Evolutionary conservation across 768 basidiomycete genomes (phyloP), one percentile per base, ranked within the genome.

Genomic region (Phlebiopsis gigantea): DNA sequence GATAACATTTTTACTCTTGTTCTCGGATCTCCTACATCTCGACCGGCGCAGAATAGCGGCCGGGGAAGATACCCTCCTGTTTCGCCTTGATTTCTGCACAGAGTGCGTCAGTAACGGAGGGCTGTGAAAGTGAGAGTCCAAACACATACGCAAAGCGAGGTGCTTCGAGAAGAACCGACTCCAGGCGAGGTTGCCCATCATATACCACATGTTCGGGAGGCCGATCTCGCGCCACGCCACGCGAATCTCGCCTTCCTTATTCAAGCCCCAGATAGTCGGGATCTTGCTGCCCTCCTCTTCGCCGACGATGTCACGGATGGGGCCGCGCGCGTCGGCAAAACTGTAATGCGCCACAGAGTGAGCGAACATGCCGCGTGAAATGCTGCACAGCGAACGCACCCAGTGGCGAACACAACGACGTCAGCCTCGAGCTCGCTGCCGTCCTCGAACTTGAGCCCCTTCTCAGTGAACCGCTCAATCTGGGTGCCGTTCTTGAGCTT

Each of bases 111-210:
- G 56, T 29, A 45, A 19, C 5, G n/a, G n/a, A 5, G 21, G 12
- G 31, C 2, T 9, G 31, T 2, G 5, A 28, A 8, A 50, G 19
- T 7, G 22, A 42, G 22, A 46, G 8, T 21, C 12, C 39, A 7
- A 26, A 46, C 3, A 79, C 84, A 63, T 64, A 87, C 84, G 84
- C 46, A 87, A 71, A 0, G 83, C 85, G 39, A 87, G 48, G 63
- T 84, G 84, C 56, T 80, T 85, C 4, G 87, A 87, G 66, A 85
- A 77, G 75, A 87, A 87, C 0, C 87, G 75, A 56, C 79, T 80
- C 59, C 82, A 61, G 0, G 82, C 81, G 5, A 88, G 66, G 63
- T 85, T 85, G 12, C 82, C 85, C 69, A 83, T 73, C 75, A 82
- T 80, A 58, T 69, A 76, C 82, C 84, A 87, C 41, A 84, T 54